phyloP scores from a whole-genome alignment of 495 filamentous ascomycete species.

The Trichoderma parareesei region DNA sequence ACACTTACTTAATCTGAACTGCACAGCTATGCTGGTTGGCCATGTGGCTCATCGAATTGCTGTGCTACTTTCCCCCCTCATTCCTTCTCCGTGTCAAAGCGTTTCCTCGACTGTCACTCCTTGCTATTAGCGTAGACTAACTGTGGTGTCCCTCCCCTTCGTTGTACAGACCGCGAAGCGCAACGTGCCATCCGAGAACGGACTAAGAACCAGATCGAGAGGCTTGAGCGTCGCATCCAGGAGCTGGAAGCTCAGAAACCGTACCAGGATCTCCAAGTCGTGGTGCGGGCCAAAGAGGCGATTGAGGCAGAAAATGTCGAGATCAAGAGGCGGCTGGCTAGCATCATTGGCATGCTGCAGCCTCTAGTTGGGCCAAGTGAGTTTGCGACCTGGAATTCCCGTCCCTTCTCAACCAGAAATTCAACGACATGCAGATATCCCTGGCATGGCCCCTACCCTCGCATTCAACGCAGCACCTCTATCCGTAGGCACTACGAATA shows the following conservation, averaged over 20 bases:
- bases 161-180: slow-evolving; percentile 56
- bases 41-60: too few relatives aligned
- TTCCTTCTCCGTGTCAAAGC: background rate
- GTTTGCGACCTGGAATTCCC: background rate
- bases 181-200: slow-evolving; percentile 75
- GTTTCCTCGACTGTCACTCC: background rate
- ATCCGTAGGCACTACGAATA: slow-evolving; percentile 5
- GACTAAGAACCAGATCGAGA: slow-evolving; percentile 66
- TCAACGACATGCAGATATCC: background rate
- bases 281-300: slow-evolving; percentile 58
- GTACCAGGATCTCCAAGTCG: slow-evolving; percentile 68
- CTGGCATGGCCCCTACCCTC: background rate
- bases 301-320: slow-evolving; percentile 64
- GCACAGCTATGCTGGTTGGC: background rate
- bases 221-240: slow-evolving; percentile 37
- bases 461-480: background rate
- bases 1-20: background rate
- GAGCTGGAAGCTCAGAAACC: slow-evolving; percentile 59
- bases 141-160: background rate
- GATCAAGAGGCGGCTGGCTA: slow-evolving; percentile 52
- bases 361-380: slow-evolving; percentile 32
- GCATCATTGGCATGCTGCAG: slow-evolving; percentile 56
- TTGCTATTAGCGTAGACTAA: slow-evolving; percentile 12
- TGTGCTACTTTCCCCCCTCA: background rate
- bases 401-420: too few relatives aligned